Evolutionary conservation across 2,329 filamentous ascomycete genomes (phyloP), one percentile per base, ranked within the genome.

Genomic region (Xylariales sp.): DNA sequence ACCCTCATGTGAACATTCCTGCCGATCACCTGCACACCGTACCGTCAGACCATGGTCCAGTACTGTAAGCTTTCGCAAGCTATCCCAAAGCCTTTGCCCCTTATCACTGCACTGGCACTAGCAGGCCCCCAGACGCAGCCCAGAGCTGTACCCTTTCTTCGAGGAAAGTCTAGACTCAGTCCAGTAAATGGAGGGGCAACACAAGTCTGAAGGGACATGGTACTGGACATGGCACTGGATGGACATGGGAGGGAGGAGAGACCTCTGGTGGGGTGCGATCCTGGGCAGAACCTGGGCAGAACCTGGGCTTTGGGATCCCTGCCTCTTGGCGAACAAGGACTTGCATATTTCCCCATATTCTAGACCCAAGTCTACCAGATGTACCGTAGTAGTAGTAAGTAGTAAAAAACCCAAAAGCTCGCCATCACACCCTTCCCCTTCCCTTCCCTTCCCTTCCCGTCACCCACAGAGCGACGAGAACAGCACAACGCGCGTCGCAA

Each of bases 1-100:
- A 57, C 23, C 64, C 68, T 68, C 68, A 69, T 64, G 64, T 69
- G 64, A 69, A 62, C 68, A 69, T 59, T 69, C 64, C 56, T 62
- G 48, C 18, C 5, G 10, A 28, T 28, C 23, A 8, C 41, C 32
- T 41, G 41, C 49, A 65, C 53, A 52, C 43, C 64, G 55, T 50
- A 43, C 53, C 9, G 36, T 4, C 43, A 36, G 39, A 8, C 36
- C 12, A 39, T 39, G 8, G 36, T 10, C 8, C 36, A 39, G 36
- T 39, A 10, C 36, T 39, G 23, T 23, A 23, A 23, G 23, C 23
- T 23, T 23, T 23, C 23, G 23, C 23, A 23, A 23, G 23, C 23
- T 23, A 23, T 23, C 23, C 23, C 23, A 23, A 23, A 23, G 23
- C 23, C 23, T 23, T 39, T 39, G 8, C 36, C 30, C 54, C 54